A percentile compares a stretch with the other conserved stretches of the same genome.
phyloP scores from a whole-genome alignment of 164 flowering plant genomes.

The Hamamelis virginiana region DNA sequence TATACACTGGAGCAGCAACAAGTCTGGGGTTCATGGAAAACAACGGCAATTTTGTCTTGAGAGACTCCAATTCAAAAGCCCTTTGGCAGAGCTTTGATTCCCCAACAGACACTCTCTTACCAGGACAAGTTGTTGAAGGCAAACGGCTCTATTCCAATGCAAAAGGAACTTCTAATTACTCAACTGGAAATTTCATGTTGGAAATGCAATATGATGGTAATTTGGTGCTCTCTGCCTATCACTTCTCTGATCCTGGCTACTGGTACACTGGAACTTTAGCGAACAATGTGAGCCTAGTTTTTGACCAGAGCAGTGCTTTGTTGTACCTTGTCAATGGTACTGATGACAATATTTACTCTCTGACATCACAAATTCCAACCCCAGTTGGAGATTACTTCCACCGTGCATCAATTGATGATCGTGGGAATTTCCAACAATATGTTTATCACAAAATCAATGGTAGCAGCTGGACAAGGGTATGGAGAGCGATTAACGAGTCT shows the following conservation, averaged over 20 bases:
- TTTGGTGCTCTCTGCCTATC: conserved; percentile 21
- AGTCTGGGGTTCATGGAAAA: conserved; percentile 23
- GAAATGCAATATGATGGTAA: conserved; percentile 28
- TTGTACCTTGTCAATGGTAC: conserved; percentile 16
- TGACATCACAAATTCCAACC: conserved; percentile 1
- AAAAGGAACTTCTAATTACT: conserved; percentile 10
- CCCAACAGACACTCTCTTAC: conserved; percentile 30
- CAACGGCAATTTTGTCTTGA: conserved; percentile 29
- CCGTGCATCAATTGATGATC: conserved; percentile 21
- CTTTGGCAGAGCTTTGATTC: conserved; percentile 30
- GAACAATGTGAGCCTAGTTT: background rate
- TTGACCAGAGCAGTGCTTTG: conserved; percentile 3
- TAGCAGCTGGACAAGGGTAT: conserved; percentile 18
- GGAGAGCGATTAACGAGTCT: conserved; percentile 16
- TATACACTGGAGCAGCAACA: conserved; percentile 3
- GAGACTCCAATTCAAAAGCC: background rate
- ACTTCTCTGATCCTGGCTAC: conserved; percentile 20
- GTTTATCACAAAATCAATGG: conserved; percentile 13
- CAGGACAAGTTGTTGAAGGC: conserved; percentile 12
- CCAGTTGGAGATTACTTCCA: conserved; percentile 31
- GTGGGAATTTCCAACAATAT: conserved; percentile 28
- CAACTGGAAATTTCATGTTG: conserved; percentile 26
- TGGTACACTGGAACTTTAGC: conserved; percentile 6
- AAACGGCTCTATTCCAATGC: conserved; percentile 14
- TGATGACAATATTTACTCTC: background rate